Evolutionary conservation across 495 filamentous ascomycete species (phyloP), one percentile per base, ranked within the genome.

Genomic region (Patellaria atrata): DNA sequence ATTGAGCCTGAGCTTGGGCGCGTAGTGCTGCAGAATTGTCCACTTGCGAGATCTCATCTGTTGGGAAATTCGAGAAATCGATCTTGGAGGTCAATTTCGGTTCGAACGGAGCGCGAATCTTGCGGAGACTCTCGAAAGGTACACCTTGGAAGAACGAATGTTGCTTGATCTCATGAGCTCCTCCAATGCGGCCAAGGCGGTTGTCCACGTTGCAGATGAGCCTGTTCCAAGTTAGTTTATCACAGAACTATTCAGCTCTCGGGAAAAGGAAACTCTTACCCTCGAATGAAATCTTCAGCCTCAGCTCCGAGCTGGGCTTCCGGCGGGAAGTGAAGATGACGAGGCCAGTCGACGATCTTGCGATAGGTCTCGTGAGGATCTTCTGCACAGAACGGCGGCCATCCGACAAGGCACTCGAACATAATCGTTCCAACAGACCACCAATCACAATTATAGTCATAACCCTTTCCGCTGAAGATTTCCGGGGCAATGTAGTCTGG

Each of bases 361-460:
- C 86, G 79, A 59, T 99, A 99, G 2, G 89, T 96, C 50, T 99
- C 89, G 51, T 86, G 85, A 23, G 82, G 78, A 49, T 96, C 91
- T 56, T 96, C 89, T 17, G 87, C 89, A 49, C 89, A 99, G 73
- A 99, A 99, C 4, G 89, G 89, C 34, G 89, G 89, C 89, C 89
- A 99, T 37, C 89, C 89, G 40, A 99, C 84, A 30, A 96, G 71
- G 63, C 89, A 99, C 56, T 99, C 89, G 48, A 96, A 99, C 89
- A 96, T 99, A 61, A 99, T 99, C 21, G 89, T 94, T 38, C 89
- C 89, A 20, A 99, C 68, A 22, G 78, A 85, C 89, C 89, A 99
- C 89, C 89, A 99, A 65, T 99, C 89, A 51, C 89, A 99, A 58
- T 87, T 77, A 47, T 83, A 91, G 26, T 80, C 77, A 58, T 99